Evolutionary conservation across 352 stramenopile species (phyloP), one percentile per base, ranked within the genome.

Genomic region (Pythium inflatum): DNA sequence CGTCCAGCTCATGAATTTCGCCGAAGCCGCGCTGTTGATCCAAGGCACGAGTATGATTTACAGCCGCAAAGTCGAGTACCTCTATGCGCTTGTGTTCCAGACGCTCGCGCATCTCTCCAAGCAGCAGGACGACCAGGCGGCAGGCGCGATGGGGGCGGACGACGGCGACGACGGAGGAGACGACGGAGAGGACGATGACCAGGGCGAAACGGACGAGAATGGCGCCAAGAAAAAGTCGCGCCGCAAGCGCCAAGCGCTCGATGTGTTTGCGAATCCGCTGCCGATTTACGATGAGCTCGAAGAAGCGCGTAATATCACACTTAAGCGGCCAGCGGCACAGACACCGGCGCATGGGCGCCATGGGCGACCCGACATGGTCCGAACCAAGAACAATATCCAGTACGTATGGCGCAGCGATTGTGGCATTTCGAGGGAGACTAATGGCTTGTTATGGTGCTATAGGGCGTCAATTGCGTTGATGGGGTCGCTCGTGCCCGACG

Each of bases 1-100:
- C 14, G 28, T 58, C 20, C 70, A 70, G 64, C 58, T 73, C 50
- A 91, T 96, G 66, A 98, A 98, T 73, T 98, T 98, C 83, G 90
- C 94, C 4, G 84, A 97, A 56, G 95, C 95, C 0, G 95, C 95
- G 45, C 74, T 98, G 43, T 81, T 98, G 56, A 92, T 98, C 57
- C 93, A 98, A 57, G 95, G 95, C 56, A 97, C 93, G 50, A 92
- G 83, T 20, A 79, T 97, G 82, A 94, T 98, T 53, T 98, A 98
- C 83, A 96, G 90, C 64, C 89, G 93, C 68, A 98, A 98, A 73
- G 94, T 98, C 38, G 93, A 98, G 76, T 98, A 98, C 68, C 76
- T 98, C 3, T 94, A 98, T 75, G 83, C 87, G 36, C 79, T 98
- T 2, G 93, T 98, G 54, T 97, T 96, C 74, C 89, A 97, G 62